Conservation (phyloP, 2,329 filamentous ascomycete genomes). For the Aspergillus caelatus region DNA sequence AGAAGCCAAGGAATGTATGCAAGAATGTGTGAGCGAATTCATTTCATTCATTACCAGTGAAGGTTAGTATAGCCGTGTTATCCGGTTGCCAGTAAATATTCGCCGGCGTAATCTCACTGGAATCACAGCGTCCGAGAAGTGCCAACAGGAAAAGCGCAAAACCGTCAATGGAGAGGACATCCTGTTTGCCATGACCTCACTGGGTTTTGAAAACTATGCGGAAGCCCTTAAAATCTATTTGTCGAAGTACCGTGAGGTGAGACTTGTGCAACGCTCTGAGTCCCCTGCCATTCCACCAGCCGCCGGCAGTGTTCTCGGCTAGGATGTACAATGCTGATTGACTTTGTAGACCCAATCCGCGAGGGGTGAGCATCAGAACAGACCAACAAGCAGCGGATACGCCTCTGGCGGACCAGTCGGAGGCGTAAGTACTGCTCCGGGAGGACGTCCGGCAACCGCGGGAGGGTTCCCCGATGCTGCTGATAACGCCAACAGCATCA, state of each 20-base stretch:
- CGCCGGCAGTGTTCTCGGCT: conserved; percentile 4
- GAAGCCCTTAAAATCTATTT: conserved; percentile 98
- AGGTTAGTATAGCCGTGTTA: conserved; percentile 62
- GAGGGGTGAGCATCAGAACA: conserved; percentile 66
- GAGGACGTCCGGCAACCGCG: conserved; percentile 33
- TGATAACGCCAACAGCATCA: conserved; percentile 48
- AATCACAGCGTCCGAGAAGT: conserved; percentile 85
- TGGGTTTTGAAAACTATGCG: conserved; percentile 98
- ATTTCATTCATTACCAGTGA: conserved; percentile 99
- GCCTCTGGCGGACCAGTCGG: conserved; percentile 43
- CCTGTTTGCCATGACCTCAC: conserved; percentile 96
- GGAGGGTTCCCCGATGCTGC: conserved; percentile 41
- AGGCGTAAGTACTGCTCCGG: conserved; percentile 32
- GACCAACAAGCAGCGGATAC: conserved; percentile 55
- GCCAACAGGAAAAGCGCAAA: conserved; percentile 98
- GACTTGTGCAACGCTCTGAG: conserved; percentile 44
- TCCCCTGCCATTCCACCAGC: conserved; percentile 34
- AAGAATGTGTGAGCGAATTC: conserved; percentile 99
- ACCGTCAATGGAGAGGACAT: conserved; percentile 99
- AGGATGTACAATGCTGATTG: conserved; percentile 31
- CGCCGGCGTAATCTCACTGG: conserved; percentile 12
- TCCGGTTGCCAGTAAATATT: background rate
- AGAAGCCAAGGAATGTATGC: conserved; percentile 99
- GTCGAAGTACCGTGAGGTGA: conserved; percentile 95
- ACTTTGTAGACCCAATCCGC: conserved; percentile 74